Percentiles rank a stretch among this genome's conserved stretches.
Evolutionary conservation across 1,284 basidiomycete genomes (phyloP).

Genomic region (Cronartium ribicola): DNA sequence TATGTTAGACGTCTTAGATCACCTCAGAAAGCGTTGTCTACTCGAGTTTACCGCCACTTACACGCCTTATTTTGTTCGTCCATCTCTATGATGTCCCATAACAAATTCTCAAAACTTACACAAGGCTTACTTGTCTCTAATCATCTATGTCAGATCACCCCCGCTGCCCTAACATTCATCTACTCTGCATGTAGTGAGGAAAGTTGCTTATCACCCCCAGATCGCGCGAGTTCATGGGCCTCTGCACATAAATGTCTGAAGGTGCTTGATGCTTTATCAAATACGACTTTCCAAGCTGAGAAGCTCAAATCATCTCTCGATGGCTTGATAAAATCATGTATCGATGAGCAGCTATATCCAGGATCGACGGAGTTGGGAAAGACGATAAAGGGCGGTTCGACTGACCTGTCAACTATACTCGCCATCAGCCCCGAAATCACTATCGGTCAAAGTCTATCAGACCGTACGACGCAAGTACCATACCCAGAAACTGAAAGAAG

Average conservation of each 20-base stretch:
- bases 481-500: neutral
- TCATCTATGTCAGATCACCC: slow-evolving; percentile 7
- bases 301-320: neutral
- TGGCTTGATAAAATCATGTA: slow-evolving; percentile 3
- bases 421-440: neutral
- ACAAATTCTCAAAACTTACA: neutral
- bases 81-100: neutral
- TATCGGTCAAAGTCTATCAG: neutral
- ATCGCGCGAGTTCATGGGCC: slow-evolving; percentile 22
- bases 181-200: slow-evolving; percentile 5
- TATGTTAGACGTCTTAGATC: slow-evolving; percentile 19
- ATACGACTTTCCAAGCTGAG: slow-evolving; percentile 3
- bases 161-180: slow-evolving; percentile 13
- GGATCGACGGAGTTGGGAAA: neutral
- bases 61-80: slow-evolving; percentile 8
- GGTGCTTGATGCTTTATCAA: slow-evolving; percentile 4
- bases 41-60: slow-evolving; percentile 10
- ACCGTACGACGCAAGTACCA: neutral
- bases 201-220: neutral
- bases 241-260: slow-evolving; percentile 16
- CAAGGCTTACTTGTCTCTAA: neutral
- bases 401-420: neutral
- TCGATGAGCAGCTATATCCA: slow-evolving; percentile 6
- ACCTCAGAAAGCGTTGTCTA: slow-evolving; percentile 10
- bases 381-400: neutral